Evolutionary conservation across 73 alveolate genomes (phyloP), one percentile per base, ranked within the genome.

Genomic region (Symbiodinium pilosum): DNA sequence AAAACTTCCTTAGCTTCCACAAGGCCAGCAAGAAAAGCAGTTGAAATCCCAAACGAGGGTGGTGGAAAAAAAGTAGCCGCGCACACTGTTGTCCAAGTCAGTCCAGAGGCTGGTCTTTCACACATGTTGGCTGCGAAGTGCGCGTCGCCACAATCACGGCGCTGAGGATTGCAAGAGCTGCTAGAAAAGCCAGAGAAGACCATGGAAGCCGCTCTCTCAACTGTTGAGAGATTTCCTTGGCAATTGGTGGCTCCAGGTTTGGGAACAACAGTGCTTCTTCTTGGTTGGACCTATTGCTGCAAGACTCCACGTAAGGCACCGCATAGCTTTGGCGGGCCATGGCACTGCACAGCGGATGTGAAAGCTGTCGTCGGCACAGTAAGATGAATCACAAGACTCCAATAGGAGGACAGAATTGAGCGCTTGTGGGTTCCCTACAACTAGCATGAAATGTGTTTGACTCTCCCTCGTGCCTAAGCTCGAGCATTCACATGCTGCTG

Each of bases 261-360:
- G n/a, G n/a, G n/a, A n/a, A n/a, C n/a, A n/a, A n/a, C n/a, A n/a
- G n/a, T n/a, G n/a, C n/a, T n/a, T n/a, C n/a, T n/a, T n/a, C n/a
- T n/a, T n/a, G n/a, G n/a, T n/a, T 64, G 81, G 28, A 64, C 36
- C 9, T 30, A 64, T 1, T 64, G 5, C 73, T 3, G 73, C 81
- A 26, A 64, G 81, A n/a, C 81, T 26, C 81, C 81, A 64, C 81
- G 30, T 64, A 64, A 30, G 81, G 81, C 38, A 64, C 81, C 3
- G 81, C 81, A 28, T 24, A 64, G 81, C 81, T 64, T n/a, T 64
- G 81, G 81, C 81, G 81, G 21, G 59, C 59, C 59, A 47, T 47
- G 59, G 59, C 59, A n/a, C n/a, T n/a, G n/a, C n/a, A n/a, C n/a
- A n/a, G n/a, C n/a, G n/a, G n/a, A n/a, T n/a, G n/a, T n/a, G n/a